A percentile compares a stretch with the other conserved stretches of the same genome.
Evolutionary conservation across 257 asterid species (phyloP).

Genomic region (Nicotiana sylvestris): DNA sequence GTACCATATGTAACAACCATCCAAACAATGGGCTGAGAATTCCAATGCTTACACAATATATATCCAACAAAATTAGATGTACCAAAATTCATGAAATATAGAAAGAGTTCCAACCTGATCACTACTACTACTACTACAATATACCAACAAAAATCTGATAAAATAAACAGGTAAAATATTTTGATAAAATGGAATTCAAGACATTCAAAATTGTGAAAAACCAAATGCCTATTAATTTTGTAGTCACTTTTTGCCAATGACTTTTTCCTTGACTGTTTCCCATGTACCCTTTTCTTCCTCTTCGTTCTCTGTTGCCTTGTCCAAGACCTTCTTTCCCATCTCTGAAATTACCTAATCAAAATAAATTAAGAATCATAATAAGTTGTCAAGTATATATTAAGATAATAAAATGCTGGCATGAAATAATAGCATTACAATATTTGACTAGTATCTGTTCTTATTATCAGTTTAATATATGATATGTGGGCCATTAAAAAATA

Average conservation of each 20-base stretch:
- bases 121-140: too few species aligned
- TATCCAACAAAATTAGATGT: too few species aligned
- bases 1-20: too few species aligned
- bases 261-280: slow-evolving; percentile 47
- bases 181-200: background rate
- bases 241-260: slow-evolving; percentile 15
- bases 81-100: too few species aligned
- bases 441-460: too few species aligned
- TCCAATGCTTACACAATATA: too few species aligned
- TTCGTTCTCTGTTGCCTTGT: slow-evolving; percentile 41
- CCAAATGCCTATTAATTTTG: background rate
- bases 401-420: background rate
- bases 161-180: background rate
- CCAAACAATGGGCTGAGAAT: too few species aligned
- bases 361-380: background rate
- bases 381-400: background rate
- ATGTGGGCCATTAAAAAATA: too few species aligned
- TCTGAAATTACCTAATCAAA: slow-evolving; percentile 40
- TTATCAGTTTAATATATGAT: too few species aligned
- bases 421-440: background rate
- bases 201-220: background rate
- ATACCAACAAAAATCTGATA: background rate
- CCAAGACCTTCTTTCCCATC: slow-evolving; percentile 48
- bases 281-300: slow-evolving; percentile 36
- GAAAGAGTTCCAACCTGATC: too few species aligned